Evolutionary conservation across 116 monocot species (phyloP), one percentile per base, ranked within the genome.

Genomic region (Iris pallida): DNA sequence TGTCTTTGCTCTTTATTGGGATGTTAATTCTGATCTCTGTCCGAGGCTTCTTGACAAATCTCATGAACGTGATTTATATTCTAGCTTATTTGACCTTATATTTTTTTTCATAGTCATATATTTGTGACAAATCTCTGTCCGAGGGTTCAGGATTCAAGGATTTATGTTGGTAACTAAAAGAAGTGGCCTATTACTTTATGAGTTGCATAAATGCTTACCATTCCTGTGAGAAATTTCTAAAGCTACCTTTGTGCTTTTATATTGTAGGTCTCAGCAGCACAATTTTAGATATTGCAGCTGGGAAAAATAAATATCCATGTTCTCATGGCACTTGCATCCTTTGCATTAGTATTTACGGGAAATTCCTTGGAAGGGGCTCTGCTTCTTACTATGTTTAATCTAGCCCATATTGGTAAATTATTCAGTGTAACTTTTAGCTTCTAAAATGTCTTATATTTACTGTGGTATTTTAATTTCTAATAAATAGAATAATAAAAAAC

Each of bases 311-410:
- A 99, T 71, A 99, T 99, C 63, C 98, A 99, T 66, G 98, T 99
- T 44, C 90, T 99, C 42, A 99, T 99, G 98, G 98, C 93, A 65
- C 88, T 99, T 74, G 98, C 98, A 53, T 90, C 98, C 16, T 99
- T 93, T 84, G 93, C 98, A 19, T 99, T 93, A 8, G 57, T 93
- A 65, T 90, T 99, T 77, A 99, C 93, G 98, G 98, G 98, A 18
- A 99, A 93, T 75, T 63, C 88, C 41, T 76, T 99, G 84, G 98
- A 99, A 79, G 98, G 98, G 19, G 98, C 84, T 48, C 67, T 99
- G 58, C 93, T 99, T 73, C 90, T 99, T 62, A 93, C 90, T 40
- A 99, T 99, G 98, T 99, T 99, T 73, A 99, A 90, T 79, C 80
- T 99, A 5, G 88, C 98, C 52, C 98, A 99, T 68, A 99, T 99